Evolutionary conservation across 108 stramenopile species (phyloP), one percentile per base, ranked within the genome.

Genomic region (Cafeteria roenbergensis): DNA sequence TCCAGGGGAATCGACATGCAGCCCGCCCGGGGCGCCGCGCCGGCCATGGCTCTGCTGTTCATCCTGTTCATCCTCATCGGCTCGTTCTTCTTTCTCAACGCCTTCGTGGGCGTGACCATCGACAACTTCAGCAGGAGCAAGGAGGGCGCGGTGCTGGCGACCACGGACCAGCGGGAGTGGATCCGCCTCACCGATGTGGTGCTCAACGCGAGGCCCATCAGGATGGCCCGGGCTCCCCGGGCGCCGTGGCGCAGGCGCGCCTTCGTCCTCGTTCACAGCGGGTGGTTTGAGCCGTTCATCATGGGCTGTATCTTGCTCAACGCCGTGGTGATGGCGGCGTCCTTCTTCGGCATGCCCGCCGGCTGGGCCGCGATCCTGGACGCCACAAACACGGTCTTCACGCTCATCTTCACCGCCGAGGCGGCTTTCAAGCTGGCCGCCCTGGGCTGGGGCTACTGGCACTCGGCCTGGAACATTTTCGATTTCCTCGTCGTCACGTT

Each of bases 81-180:
- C 27, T 68, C 80, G n/a, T 84, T 82, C 70, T 79, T 87, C 58
- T 65, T 85, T 32, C 71, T 86, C 54, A 82, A 87, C 69, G 73
- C 84, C 17, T 85, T 87, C 72, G 84, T 86, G 20, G 86, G 84
- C 12, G 82, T 84, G 20, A 80, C 82, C 61, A 77, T 85, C 55
- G 78, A 85, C 63, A 73, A 76, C 63, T 87, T 85, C 78, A 69
- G 73, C 33, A 79, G 29, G 29, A 73, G 71, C 30, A 34, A 55
- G 53, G 34, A 52, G 6, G 29, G 28, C 0, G 68, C 27, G 14
- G 53, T 26, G 27, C 61, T 82, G 22, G 72, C 76, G 17, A 78
- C 70, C 26, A 70, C 70, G 34, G 73, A 73, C 58, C 80, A 82
- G 37, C 35, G 66, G 64, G 28, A 38, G 32, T 82, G 78, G 78